Conservation (phyloP, 768 basidiomycete species). For the Clitopilus hobsonii region DNA sequence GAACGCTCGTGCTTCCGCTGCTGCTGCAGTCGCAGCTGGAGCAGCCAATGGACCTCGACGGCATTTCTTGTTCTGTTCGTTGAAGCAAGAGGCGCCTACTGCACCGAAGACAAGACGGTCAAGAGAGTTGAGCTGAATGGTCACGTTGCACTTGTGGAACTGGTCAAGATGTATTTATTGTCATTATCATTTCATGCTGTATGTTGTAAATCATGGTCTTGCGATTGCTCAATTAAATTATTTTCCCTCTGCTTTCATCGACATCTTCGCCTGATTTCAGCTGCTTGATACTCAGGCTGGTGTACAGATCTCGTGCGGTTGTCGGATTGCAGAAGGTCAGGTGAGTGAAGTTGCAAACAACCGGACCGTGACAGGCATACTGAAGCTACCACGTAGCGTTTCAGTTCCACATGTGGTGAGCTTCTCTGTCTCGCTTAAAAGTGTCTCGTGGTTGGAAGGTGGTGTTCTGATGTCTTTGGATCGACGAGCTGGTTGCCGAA, state of each 20-base stretch:
- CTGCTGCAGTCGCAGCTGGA: constrained; percentile 58
- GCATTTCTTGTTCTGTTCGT: constrained; percentile 79
- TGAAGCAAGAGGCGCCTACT: constrained; percentile 53
- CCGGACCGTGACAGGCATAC: not conserved
- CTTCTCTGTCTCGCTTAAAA: not conserved
- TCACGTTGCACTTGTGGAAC: not conserved
- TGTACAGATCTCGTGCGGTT: not conserved
- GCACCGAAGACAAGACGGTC: constrained; percentile 35
- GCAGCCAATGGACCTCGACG: constrained; percentile 68
- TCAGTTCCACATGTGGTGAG: not conserved
- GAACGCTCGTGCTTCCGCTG: constrained; percentile 53
- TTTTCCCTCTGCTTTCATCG: not conserved
- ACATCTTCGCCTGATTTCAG: not conserved
- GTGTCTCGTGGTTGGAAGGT: not conserved
- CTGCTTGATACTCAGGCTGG: not conserved
- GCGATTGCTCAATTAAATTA: not conserved
- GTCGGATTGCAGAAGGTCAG: not conserved
- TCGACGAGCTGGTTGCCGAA: too few species aligned
- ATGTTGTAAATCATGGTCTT: not conserved
- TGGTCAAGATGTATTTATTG: not conserved
- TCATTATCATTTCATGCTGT: too few species aligned
- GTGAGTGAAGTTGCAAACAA: not conserved
- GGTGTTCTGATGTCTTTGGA: not conserved
- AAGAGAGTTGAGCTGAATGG: constrained; percentile 12
- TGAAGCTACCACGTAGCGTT: not conserved